phyloP scores from a whole-genome alignment of 306 rosid genomes.

The Amphicarpaea edgeworthii region DNA sequence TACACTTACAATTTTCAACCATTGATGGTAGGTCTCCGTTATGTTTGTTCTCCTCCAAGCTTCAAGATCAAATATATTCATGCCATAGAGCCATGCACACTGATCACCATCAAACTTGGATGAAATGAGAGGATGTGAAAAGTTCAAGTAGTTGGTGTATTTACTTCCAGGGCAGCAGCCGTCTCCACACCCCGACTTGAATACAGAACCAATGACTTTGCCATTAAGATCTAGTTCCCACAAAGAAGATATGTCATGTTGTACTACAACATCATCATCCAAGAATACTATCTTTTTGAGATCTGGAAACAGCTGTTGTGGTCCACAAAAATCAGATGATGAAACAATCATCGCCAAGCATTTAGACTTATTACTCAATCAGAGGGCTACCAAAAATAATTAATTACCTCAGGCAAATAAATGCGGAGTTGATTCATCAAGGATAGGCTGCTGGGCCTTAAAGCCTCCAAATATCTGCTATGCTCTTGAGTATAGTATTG shows the following conservation, averaged over 20 bases:
- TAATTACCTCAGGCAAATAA: conserved; percentile 78
- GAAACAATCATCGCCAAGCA: conserved; percentile 48
- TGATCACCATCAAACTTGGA: conserved; percentile 62
- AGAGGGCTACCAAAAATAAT: conserved; percentile 39
- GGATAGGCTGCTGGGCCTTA: conserved; percentile 76
- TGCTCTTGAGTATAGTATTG: conserved; percentile 59
- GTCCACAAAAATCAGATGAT: conserved; percentile 59
- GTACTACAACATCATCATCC: conserved; percentile 92
- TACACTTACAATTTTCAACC: conserved; percentile 79
- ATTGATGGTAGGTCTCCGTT: conserved; percentile 67
- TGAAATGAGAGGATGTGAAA: conserved; percentile 76
- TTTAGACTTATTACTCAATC: conserved; percentile 44
- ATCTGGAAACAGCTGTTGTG: conserved; percentile 90
- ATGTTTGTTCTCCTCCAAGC: conserved; percentile 89
- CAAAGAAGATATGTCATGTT: conserved; percentile 79
- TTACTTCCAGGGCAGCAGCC: conserved; percentile 74
- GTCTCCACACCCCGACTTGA: conserved; percentile 71
- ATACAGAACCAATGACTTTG: conserved; percentile 83
- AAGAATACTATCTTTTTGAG: conserved; percentile 78
- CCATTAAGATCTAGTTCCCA: conserved; percentile 88
- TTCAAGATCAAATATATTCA: conserved; percentile 80
- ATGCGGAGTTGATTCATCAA: conserved; percentile 88
- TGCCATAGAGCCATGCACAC: conserved; percentile 82
- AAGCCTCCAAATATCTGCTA: conserved; percentile 57
- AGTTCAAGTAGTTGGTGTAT: conserved; percentile 76